phyloP scores from a whole-genome alignment of 2,329 filamentous ascomycete species.

The Sporothrix sp. region DNA sequence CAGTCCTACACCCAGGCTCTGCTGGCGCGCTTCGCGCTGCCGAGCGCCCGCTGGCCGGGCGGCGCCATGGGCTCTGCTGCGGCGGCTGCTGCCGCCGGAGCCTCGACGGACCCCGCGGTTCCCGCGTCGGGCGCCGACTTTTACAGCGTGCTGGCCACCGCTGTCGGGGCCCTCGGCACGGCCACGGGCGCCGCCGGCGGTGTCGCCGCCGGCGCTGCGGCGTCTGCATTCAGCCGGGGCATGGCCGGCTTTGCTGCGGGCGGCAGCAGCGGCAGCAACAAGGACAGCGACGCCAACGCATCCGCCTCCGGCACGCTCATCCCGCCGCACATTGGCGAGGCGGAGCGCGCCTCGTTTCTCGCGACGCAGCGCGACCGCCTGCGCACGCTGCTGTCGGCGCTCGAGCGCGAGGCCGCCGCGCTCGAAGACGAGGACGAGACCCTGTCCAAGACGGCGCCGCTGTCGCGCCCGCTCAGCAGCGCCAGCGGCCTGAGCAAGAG shows the following conservation, averaged over 20 bases:
- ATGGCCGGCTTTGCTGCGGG: conserved; percentile 16
- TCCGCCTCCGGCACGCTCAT: conserved; percentile 51
- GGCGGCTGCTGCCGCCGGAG: neutral
- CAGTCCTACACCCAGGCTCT: conserved; percentile 68
- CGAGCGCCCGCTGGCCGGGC: conserved; percentile 51
- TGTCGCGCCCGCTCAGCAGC: conserved; percentile 31
- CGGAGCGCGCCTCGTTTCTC: conserved; percentile 65
- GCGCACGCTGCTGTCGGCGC: conserved; percentile 60
- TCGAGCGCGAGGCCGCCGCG: conserved; percentile 67
- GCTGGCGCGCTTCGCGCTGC: conserved; percentile 78
- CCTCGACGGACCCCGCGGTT: neutral
- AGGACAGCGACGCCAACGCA: conserved; percentile 26
- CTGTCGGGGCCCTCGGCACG: conserved; percentile 52
- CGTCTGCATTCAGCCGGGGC: conserved; percentile 22
- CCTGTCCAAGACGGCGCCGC: conserved; percentile 1
- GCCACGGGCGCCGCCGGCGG: conserved; percentile 17
- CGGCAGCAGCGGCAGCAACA: conserved; percentile 19
- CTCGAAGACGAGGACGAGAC: conserved; percentile 26
- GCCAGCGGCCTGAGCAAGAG: conserved; percentile 68
- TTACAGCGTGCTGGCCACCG: conserved; percentile 66
- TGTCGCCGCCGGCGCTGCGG: conserved; percentile 24
- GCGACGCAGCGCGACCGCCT: conserved; percentile 70
- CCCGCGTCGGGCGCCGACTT: conserved; percentile 45
- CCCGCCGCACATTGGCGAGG: conserved; percentile 55
- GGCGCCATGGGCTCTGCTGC: conserved; percentile 13